Percentiles rank a stretch among this genome's conserved stretches.
Evolutionary conservation across 257 asterid genomes (phyloP).

Genomic region (Capsicum rhomboideum): DNA sequence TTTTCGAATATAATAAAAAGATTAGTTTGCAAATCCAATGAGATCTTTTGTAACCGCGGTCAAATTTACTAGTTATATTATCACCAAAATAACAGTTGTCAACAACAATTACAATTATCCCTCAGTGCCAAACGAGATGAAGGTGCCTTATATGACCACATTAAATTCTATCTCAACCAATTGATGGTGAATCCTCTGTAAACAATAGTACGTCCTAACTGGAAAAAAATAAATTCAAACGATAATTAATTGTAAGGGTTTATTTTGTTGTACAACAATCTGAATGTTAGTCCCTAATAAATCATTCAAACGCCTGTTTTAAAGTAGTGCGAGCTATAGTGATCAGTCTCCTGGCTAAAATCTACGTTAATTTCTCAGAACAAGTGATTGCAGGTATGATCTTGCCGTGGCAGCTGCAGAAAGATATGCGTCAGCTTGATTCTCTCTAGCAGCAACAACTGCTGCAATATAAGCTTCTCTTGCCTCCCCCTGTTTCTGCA

Average conservation of each 20-base stretch:
- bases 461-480: slow-evolving; percentile 63
- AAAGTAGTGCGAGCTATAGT: background rate
- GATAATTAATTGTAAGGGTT: background rate
- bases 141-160: no score
- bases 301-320: background rate
- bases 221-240: background rate
- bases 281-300: background rate
- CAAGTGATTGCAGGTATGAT: slow-evolving; percentile 52
- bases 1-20: no score
- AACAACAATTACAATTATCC: no score
- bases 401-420: slow-evolving; percentile 75
- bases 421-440: slow-evolving; percentile 57
- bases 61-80: no score
- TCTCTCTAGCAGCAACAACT: slow-evolving; percentile 60
- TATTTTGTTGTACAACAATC: background rate
- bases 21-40: no score
- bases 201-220: background rate
- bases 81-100: no score
- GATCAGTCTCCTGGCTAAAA: no score
- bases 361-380: slow-evolving; percentile 15
- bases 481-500: slow-evolving; percentile 61
- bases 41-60: no score
- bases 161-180: no score
- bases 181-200: no score
- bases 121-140: no score